Evolutionary conservation across 495 filamentous ascomycete species (phyloP), one percentile per base, ranked within the genome.

Genomic region (Platismatia glauca): DNA sequence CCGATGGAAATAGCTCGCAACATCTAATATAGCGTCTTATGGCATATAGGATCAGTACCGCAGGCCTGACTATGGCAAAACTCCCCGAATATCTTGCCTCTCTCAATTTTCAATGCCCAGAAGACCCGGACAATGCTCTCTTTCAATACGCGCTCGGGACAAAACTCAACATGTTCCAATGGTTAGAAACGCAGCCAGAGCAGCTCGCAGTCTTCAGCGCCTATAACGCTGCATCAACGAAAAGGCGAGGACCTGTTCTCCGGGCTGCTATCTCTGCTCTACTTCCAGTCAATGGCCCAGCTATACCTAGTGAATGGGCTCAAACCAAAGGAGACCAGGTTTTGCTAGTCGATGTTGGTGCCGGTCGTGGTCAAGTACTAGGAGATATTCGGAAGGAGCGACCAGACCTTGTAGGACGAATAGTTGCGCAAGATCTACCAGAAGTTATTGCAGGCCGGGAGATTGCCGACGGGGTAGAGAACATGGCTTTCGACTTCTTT

Each of bases 401-500:
- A 33, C 58, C 41, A 20, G 58, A 60, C 7, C 58, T 60, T 15
- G 31, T 7, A n/a, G 58, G 58, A 8, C 58, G 58, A 34, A 50
- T 60, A 20, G 22, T 60, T 16, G 24, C 24, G 27, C 58, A 60
- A 34, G 44, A 60, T 60, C 33, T 60, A 34, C 38, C 43, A 4
- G 39, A 43, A 43, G 58, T 48, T 22, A 46, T 60, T n/a, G 22
- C 18, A 29, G 37, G 58, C 1, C 22, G 37, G 11, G n/a, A 50
- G 13, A 34, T 15, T 13, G 24, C 24, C 11, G 60, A 62, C 5
- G 61, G 62, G 4, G 64, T 66, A 3, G 68, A 73, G 55, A 29
- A 55, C 18, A 64, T 69, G 68, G 52, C 61, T 27, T 52, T 71
- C 55, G 68, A 72, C 44, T 70, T 72, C 41, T 71, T 73, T 50